Evolutionary conservation across 1,284 basidiomycete species (phyloP).

Genomic region (Tilletia caries): DNA sequence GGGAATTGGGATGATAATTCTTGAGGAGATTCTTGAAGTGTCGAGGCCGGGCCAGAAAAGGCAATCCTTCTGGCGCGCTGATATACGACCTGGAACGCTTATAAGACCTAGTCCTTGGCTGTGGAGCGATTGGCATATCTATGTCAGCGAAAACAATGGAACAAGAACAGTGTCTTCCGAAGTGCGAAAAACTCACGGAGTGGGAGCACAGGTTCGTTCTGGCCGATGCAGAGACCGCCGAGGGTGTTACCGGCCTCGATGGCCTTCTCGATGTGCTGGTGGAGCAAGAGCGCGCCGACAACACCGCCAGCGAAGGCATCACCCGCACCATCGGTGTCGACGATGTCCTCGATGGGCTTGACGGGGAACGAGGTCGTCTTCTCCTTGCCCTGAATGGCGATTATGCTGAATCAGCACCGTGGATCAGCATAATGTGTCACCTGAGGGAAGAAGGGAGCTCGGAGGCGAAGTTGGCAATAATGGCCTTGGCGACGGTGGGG

Average conservation of each 20-base stretch:
- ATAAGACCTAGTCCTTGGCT: conserved; percentile 5
- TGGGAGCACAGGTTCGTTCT: conserved; percentile 61
- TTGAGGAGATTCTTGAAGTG: background rate
- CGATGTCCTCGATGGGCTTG: conserved; percentile 61
- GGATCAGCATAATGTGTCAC: conserved; percentile 86
- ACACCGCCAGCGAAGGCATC: conserved; percentile 99
- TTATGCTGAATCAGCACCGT: conserved; percentile 77
- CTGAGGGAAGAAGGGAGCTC: conserved; percentile 56
- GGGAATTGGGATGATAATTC: background rate
- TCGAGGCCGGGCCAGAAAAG: too few species aligned
- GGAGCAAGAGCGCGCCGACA: conserved; percentile 76
- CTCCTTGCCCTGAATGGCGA: conserved; percentile 66
- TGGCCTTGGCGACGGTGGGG: conserved; percentile 44
- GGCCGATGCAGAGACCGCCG: conserved; percentile 77
- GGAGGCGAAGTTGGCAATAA: conserved; percentile 38
- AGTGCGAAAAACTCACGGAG: conserved; percentile 10
- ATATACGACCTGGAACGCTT: background rate
- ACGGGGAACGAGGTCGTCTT: conserved; percentile 59
- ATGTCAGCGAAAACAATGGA: background rate
- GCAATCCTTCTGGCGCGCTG: background rate
- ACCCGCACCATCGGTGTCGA: conserved; percentile 99
- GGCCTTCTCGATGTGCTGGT: conserved; percentile 74
- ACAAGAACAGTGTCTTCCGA: background rate
- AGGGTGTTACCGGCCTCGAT: conserved; percentile 85
- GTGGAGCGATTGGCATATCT: background rate